Conservation (phyloP, 1,284 basidiomycete genomes). For the Melanopsichium pennsylvanicum region DNA sequence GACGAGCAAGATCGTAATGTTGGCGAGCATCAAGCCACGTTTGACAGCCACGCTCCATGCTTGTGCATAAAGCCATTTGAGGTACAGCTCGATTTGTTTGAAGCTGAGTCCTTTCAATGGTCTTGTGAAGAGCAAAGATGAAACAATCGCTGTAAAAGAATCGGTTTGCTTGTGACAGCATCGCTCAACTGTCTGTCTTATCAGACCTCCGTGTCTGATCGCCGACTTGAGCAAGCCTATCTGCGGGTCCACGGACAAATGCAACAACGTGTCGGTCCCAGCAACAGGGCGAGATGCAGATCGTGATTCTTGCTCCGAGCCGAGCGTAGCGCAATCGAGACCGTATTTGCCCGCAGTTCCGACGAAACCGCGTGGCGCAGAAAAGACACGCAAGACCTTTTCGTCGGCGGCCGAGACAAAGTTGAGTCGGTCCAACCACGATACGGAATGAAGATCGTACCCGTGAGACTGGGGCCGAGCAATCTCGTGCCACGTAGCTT, state of each 20-base stretch:
- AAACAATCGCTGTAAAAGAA: constrained; percentile 27
- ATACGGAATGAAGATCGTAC: constrained; percentile 55
- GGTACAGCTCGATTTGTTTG: constrained; percentile 51
- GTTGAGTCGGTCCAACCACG: constrained; percentile 58
- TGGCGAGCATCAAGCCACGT: constrained; percentile 36
- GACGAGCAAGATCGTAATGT: constrained; percentile 54
- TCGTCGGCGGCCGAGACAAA: constrained; percentile 64
- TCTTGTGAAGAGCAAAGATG: constrained; percentile 28
- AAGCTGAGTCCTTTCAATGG: constrained; percentile 27
- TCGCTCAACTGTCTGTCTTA: constrained; percentile 24
- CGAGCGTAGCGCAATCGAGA: constrained; percentile 32
- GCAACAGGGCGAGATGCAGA: constrained; percentile 10
- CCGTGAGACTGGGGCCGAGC: constrained; percentile 64
- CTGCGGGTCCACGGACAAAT: constrained; percentile 13
- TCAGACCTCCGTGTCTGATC: constrained; percentile 33
- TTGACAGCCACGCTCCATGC: constrained; percentile 56
- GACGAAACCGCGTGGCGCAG: constrained; percentile 57
- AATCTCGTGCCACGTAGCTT: constrained; percentile 60
- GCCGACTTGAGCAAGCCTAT: constrained; percentile 19
- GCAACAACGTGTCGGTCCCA: constrained; percentile 9
- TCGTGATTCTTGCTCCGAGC: constrained; percentile 35
- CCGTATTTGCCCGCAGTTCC: constrained; percentile 39
- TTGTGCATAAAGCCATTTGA: constrained; percentile 57
- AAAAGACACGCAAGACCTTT: constrained; percentile 63
- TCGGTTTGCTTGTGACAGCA: constrained; percentile 17